These are phyloP conservation scores for Wilcoxina mikolae DNA, from an alignment of 495 filamentous ascomycete species.

Conservation along the genomic window DNA sequence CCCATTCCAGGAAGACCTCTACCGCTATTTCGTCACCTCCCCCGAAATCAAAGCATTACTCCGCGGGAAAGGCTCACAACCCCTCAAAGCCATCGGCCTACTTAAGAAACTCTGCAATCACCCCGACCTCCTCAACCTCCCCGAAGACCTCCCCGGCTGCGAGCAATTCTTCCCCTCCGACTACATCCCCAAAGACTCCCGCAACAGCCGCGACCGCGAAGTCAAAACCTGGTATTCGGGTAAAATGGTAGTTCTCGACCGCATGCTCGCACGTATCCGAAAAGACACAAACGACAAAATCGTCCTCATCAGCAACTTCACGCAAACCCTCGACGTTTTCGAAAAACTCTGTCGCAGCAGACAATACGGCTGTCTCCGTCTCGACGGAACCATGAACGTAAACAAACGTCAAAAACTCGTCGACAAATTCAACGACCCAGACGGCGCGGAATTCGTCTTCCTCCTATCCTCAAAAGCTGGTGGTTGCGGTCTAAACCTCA, in stretches of 20 bases:
- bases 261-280: conserved; percentile 94
- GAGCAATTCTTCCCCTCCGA: conserved; percentile 75
- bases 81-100: conserved; percentile 86
- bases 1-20: conserved; percentile 80
- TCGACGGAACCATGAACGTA: conserved; percentile 95
- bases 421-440: conserved; percentile 94
- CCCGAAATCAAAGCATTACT: conserved; percentile 88
- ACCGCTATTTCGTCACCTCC: conserved; percentile 92
- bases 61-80: conserved; percentile 87
- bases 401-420: conserved; percentile 94
- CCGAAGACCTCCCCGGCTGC: conserved; percentile 72
- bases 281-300: conserved; percentile 98
- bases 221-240: conserved; percentile 93
- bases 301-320: conserved; percentile 97
- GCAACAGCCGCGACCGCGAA: conserved; percentile 71
- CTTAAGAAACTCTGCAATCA: conserved; percentile 99
- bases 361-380: conserved; percentile 68
- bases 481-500: conserved; percentile 91
- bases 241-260: conserved; percentile 95
- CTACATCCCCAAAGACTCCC: conserved; percentile 70
- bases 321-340: conserved; percentile 89
- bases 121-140: conserved; percentile 77
- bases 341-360: conserved; percentile 76
- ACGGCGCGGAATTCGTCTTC: conserved; percentile 84
- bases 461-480: conserved; percentile 91